Percentiles rank a stretch among this genome's conserved stretches.
phyloP scores from a whole-genome alignment of 495 filamentous ascomycete genomes.

The Penicillium pancosmium region DNA sequence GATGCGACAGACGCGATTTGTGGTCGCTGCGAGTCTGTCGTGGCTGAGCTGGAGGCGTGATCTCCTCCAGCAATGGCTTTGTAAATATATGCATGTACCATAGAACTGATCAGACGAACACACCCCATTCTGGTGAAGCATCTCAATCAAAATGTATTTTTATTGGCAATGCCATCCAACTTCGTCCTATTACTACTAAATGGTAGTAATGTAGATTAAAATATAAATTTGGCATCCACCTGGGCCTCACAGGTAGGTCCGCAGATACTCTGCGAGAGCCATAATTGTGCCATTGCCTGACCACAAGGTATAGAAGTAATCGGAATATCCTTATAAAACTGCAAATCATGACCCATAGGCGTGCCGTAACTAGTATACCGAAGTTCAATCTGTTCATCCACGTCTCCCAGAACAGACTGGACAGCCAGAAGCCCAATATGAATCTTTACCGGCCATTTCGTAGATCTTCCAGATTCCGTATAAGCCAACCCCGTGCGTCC shows the following conservation, averaged over 20 bases:
- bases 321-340: slow-evolving; percentile 70
- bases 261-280: slow-evolving; percentile 65
- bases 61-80: background rate
- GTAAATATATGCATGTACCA: slow-evolving; percentile 3
- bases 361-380: slow-evolving; percentile 73
- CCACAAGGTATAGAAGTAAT: slow-evolving; percentile 76
- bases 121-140: background rate
- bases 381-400: slow-evolving; percentile 64
- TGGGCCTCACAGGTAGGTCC: slow-evolving; percentile 40
- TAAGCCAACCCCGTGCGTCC: slow-evolving; percentile 77
- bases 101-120: background rate
- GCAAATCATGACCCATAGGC: slow-evolving; percentile 64
- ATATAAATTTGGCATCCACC: no score
- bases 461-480: slow-evolving; percentile 79
- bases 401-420: slow-evolving; percentile 57
- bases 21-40: slow-evolving; percentile 68
- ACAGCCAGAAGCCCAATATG: slow-evolving; percentile 64
- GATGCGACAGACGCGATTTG: slow-evolving; percentile 56
- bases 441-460: slow-evolving; percentile 64
- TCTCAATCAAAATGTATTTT: background rate
- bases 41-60: slow-evolving; percentile 42
- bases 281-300: slow-evolving; percentile 76
- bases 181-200: no score
- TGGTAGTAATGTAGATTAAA: no score
- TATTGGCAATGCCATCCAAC: background rate